phyloP scores from a whole-genome alignment of 768 basidiomycete species.

The Lactifluus subvellereus region DNA sequence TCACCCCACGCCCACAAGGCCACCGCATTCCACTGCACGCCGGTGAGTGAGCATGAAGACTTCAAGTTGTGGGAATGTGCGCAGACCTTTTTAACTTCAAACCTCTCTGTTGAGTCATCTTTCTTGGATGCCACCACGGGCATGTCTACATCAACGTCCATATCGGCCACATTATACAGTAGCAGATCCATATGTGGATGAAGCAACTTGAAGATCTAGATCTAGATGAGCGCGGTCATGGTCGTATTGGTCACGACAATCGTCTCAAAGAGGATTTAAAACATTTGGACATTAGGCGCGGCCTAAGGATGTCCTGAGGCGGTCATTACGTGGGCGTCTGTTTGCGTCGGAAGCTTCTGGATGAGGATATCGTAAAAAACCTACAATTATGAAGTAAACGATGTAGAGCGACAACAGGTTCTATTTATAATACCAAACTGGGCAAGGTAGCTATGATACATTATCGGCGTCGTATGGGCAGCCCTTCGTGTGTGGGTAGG shows the following conservation, averaged over 20 bases:
- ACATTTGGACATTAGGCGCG: too few species aligned
- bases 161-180: constrained; percentile 45
- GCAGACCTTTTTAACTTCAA: constrained; percentile 97
- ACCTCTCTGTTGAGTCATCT: constrained; percentile 73
- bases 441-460: not conserved
- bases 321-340: not conserved
- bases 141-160: constrained; percentile 79
- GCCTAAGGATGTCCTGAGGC: too few species aligned
- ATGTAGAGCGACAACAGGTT: not conserved
- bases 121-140: constrained; percentile 36
- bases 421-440: not conserved
- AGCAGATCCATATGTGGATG: too few species aligned
- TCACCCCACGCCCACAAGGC: constrained; percentile 98
- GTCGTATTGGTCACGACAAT: too few species aligned
- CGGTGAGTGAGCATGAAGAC: not conserved
- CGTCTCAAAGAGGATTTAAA: too few species aligned
- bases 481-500: too few species aligned
- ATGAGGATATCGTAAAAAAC: not conserved
- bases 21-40: constrained; percentile 94
- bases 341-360: not conserved
- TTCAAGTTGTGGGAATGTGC: not conserved
- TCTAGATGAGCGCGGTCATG: too few species aligned
- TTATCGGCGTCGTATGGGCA: not conserved
- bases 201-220: too few species aligned
- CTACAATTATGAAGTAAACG: not conserved